Evolutionary conservation across 129 eudicot species (phyloP).

Genomic region (Chrysanthemum lavandulifolium): DNA sequence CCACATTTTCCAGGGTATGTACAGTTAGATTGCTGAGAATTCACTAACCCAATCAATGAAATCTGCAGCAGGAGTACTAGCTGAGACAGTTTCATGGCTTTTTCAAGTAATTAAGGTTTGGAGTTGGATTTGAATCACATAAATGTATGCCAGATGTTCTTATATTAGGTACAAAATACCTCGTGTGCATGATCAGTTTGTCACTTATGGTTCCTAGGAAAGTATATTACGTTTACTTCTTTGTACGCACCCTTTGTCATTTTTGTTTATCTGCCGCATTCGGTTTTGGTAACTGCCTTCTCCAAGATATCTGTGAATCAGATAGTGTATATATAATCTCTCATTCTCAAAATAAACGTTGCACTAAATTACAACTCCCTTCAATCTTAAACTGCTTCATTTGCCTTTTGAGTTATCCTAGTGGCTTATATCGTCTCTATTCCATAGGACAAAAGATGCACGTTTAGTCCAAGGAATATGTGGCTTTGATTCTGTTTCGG

Average conservation of each 20-base stretch:
- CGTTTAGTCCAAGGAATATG: too few relatives aligned
- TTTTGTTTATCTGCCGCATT: slow-evolving; percentile 6
- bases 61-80: not conserved
- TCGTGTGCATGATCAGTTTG: not conserved
- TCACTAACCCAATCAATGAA: not conserved
- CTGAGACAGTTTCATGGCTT: slow-evolving; percentile 18
- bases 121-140: not conserved
- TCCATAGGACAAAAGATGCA: too few relatives aligned
- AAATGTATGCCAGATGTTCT: not conserved
- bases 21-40: not conserved
- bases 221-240: not conserved
- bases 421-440: too few relatives aligned
- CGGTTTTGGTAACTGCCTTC: not conserved
- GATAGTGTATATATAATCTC: too few relatives aligned
- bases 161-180: slow-evolving; percentile 1
- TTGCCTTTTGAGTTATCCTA: too few relatives aligned
- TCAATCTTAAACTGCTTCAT: too few relatives aligned
- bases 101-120: not conserved
- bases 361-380: not conserved
- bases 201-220: slow-evolving; percentile 13
- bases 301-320: not conserved
- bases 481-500: too few relatives aligned
- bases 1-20: slow-evolving; percentile 26
- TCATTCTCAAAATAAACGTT: not conserved
- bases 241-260: slow-evolving; percentile 8